Evolutionary conservation across 129 eudicot genomes (phyloP), one percentile per base, ranked within the genome.

Genomic region (Pulicaria dysenterica): DNA sequence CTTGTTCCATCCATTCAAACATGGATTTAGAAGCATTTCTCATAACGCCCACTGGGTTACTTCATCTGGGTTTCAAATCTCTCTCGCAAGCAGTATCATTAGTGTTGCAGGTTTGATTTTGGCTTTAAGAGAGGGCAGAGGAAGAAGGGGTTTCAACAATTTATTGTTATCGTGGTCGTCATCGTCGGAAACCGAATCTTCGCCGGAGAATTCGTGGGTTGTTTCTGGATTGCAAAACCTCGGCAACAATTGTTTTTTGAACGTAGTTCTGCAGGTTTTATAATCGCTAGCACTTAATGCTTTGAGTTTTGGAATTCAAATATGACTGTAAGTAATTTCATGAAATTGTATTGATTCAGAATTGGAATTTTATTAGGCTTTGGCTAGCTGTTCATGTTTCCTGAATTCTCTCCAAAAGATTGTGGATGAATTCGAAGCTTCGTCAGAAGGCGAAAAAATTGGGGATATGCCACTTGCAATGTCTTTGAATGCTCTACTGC

Each of bases 201-300:
- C 53, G 44, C 56, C 73, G 17, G 81, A 83, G 17, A 69, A 79
- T 34, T 38, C 42, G 57, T 81, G 81, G 86, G 73, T 75, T 2
- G 88, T 94, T 4, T 85, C 97, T 24, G 99, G 99, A 47, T 81
- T 94, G 89, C 81, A 81, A 67, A 94, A 94, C 69, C 81, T 94
- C 0, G 99, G 97, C 34, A 94, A 94, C 44, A 94, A 86, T 73
- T 94, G 99, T 49, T 94, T 94, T 83, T 78, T 94, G 70, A 94
- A 94, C 85, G 99, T 90, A n/a, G 82, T 94, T 79, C 77, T 94
- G 71, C 98, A 94, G 98, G 98, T 94, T 80, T 37, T 55, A 2
- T 10, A 6, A 47, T 19, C 12, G n/a, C 61, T 49, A 11, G 0
- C 12, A 61, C 75, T 47, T 46, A 8, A 6, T 63, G 38, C 38